Conservation (phyloP, 1,284 basidiomycete species). For the Ceratobasidium theobromae region DNA sequence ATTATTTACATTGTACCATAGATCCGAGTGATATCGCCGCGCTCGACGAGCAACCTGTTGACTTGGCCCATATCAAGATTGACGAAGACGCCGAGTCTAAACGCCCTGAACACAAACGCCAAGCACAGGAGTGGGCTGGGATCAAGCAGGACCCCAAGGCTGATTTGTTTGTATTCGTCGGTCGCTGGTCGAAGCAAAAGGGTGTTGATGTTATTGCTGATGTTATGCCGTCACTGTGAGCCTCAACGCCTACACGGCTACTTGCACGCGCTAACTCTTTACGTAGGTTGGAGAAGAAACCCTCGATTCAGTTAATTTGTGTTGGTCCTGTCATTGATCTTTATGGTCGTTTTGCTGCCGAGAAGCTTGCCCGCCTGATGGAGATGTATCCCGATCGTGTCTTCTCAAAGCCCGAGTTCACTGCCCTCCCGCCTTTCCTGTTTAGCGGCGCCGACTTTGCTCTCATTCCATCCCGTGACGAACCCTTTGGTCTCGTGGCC, state of each 20-base stretch:
- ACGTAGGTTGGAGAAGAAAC: slow-evolving; percentile 74
- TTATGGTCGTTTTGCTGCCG: slow-evolving; percentile 90
- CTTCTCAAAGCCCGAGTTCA: slow-evolving; percentile 92
- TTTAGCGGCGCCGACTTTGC: slow-evolving; percentile 95
- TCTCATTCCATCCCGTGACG: slow-evolving; percentile 89
- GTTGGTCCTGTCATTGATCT: slow-evolving; percentile 93
- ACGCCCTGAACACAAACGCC: slow-evolving; percentile 83
- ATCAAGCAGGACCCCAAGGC: slow-evolving; percentile 86
- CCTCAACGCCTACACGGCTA: slow-evolving; percentile 36
- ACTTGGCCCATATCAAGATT: slow-evolving; percentile 71
- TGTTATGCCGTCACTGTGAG: slow-evolving; percentile 82
- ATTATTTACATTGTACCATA: no score
- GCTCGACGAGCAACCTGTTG: slow-evolving; percentile 73
- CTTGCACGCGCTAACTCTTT: slow-evolving; percentile 35
- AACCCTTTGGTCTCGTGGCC: slow-evolving; percentile 91
- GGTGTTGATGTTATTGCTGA: slow-evolving; percentile 94
- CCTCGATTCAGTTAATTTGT: slow-evolving; percentile 81
- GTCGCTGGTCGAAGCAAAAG: slow-evolving; percentile 96
- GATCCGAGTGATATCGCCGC: slow-evolving; percentile 92
- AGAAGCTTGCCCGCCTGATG: slow-evolving; percentile 88
- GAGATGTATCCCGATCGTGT: slow-evolving; percentile 92
- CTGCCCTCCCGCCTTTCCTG: slow-evolving; percentile 85
- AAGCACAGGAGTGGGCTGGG: slow-evolving; percentile 91
- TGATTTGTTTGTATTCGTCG: slow-evolving; percentile 91
- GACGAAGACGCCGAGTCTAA: slow-evolving; percentile 82